These are phyloP conservation scores for Hypomyces perniciosus DNA, from an alignment of 2,329 filamentous ascomycete genomes.

Conservation along the genomic window DNA sequence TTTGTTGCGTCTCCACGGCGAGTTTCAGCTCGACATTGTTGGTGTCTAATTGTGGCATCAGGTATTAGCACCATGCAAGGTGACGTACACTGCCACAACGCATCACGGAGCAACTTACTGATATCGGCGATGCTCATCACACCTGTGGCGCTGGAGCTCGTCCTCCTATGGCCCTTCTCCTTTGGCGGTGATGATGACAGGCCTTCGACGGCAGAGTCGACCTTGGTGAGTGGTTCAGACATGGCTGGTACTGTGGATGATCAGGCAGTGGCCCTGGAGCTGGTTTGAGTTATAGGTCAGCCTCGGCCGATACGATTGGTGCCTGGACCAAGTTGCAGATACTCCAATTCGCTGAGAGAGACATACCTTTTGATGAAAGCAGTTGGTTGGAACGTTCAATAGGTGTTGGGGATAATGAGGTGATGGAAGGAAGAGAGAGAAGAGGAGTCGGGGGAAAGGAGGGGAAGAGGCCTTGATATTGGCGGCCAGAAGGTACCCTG, in stretches of 20 bases:
- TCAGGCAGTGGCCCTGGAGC: background rate
- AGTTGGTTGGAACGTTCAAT: background rate
- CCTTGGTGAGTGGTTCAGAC: conserved; percentile 65
- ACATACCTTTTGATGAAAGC: conserved; percentile 11
- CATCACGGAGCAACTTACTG: conserved; percentile 49
- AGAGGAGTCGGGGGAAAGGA: conserved; percentile 22
- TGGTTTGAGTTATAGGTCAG: conserved; percentile 1
- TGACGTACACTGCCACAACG: background rate
- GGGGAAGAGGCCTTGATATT: conserved; percentile 29
- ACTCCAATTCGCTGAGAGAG: background rate
- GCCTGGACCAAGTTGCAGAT: background rate
- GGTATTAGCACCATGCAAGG: background rate
- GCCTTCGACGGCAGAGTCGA: conserved; percentile 87
- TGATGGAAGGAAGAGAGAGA: conserved; percentile 21
- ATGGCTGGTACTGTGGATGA: conserved; percentile 25
- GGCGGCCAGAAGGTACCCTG: conserved; percentile 17
- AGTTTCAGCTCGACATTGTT: conserved; percentile 67
- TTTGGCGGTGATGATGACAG: conserved; percentile 61
- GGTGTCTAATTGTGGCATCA: conserved; percentile 51
- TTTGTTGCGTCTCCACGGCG: conserved; percentile 76
- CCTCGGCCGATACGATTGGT: background rate
- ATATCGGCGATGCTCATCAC: conserved; percentile 74
- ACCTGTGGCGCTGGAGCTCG: conserved; percentile 66
- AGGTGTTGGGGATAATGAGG: conserved; percentile 6
- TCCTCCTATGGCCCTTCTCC: conserved; percentile 62